These are phyloP conservation scores for Umbelopsis isabellina DNA, from an alignment of 192 early-diverging fungal genomes.

Conservation along the genomic window DNA sequence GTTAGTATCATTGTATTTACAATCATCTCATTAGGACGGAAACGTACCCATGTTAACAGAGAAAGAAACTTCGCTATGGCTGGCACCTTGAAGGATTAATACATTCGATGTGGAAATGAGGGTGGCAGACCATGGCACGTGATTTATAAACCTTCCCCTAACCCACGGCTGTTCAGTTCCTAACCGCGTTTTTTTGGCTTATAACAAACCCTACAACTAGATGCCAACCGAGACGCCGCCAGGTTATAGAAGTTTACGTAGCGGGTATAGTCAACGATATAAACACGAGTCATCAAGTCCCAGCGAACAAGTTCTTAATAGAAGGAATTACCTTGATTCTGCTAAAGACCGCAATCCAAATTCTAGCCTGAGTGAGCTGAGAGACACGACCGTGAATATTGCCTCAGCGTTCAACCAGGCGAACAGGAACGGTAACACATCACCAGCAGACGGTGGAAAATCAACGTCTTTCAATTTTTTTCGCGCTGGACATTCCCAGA, in stretches of 20 bases:
- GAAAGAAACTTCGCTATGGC: slow-evolving; percentile 10
- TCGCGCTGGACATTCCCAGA: not conserved
- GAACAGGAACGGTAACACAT: not conserved
- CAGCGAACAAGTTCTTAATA: not conserved
- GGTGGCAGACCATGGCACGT: not conserved
- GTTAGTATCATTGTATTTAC: not conserved
- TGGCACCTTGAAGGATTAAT: not conserved
- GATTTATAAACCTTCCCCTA: slow-evolving; percentile 2
- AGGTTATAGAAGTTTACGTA: slow-evolving; percentile 3
- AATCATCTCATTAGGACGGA: not conserved
- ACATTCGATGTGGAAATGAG: not conserved
- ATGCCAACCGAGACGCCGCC: slow-evolving; percentile 16
- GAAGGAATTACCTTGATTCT: not conserved
- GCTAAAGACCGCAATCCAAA: not conserved
- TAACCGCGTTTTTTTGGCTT: not conserved
- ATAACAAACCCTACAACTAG: not conserved
- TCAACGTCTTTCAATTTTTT: not conserved
- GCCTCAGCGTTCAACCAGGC: slow-evolving; percentile 14
- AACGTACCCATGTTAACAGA: slow-evolving; percentile 19
- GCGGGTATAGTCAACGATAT: not conserved
- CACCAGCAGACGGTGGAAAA: not conserved
- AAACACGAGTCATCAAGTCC: slow-evolving; percentile 2
- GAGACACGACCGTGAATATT: slow-evolving; percentile 24
- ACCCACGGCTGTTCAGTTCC: not conserved
- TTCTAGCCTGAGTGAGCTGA: not conserved